phyloP scores from a whole-genome alignment of 306 rosid species.

The Vachellia collinsii region DNA sequence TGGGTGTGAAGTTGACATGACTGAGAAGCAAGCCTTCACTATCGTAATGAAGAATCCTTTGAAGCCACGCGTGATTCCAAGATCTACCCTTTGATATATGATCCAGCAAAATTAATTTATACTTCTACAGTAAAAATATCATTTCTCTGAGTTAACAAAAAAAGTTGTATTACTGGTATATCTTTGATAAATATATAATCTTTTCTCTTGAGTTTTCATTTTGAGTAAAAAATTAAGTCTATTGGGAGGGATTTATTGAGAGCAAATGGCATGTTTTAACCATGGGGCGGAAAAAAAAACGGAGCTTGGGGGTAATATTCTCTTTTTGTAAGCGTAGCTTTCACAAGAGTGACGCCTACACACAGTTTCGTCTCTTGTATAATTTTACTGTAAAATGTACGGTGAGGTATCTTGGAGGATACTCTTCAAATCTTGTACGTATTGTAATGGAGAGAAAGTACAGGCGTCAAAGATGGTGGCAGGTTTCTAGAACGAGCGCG shows the following conservation, averaged over 20 bases:
- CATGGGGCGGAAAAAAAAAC: no score
- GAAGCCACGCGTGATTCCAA: conserved; percentile 40
- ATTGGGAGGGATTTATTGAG: no score
- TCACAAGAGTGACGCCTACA: not conserved
- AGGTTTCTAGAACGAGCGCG: conserved; percentile 30
- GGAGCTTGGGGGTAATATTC: no score
- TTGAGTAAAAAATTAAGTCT: not conserved
- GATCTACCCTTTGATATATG: conserved; percentile 24
- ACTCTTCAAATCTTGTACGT: not conserved
- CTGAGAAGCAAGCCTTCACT: conserved; percentile 53
- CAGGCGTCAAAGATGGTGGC: not conserved
- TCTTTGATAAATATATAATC: not conserved
- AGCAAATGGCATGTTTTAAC: no score
- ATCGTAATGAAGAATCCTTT: conserved; percentile 59
- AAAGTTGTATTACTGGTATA: not conserved
- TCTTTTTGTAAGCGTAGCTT: not conserved
- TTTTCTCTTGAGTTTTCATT: not conserved
- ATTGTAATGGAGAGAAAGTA: not conserved
- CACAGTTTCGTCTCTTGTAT: not conserved
- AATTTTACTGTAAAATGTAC: not conserved
- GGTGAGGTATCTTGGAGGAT: not conserved
- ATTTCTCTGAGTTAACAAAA: not conserved
- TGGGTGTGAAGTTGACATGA: conserved; percentile 58
- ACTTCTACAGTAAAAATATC: not conserved
- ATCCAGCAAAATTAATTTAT: not conserved